Base-by-base conservation (phyloP, 1,284 basidiomycete species). In the Apiotrichum akiyoshidainum region DNA sequence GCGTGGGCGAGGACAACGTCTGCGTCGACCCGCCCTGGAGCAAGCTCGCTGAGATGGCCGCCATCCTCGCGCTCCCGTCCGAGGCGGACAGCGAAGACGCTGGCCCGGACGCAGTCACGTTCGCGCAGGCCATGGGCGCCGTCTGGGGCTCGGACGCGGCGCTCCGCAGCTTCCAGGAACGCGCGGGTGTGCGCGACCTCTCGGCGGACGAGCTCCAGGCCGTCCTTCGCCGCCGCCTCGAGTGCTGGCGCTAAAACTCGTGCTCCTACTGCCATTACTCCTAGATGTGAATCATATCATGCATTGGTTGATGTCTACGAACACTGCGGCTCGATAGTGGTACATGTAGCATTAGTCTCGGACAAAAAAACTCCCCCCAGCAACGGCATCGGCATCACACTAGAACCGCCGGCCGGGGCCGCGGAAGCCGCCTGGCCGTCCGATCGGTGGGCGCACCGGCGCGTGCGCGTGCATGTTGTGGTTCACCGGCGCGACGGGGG, bases 101-200 rank as follows among this genome's bases (percentile, higher is more conserved):
- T 69, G 86, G 82, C 17, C 57, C 40, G 35, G 68, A 65, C 34
- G 51, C 42, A 19, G 87, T 88, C 37, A 89, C 84, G 65, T 90
- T 90, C 71, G 89, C 89, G 69, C 87, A 89, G 39, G 89, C 83
- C 56, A 92, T 86, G 63, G 88, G 88, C 59, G 73, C 90, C 84
- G 61, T 81, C 81, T 57, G 87, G 82, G 56, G 89, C 83, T 66
- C 90, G 86, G 74, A 90, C 86, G 57, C 90, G 71, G 70, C 87
- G 85, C 37, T 90, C 76, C 68, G 82, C 85, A 57, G 84, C 81
- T 22, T 89, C 83, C 21, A 82, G 71, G 60, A 89, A 81, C 55
- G 74, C 52, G 37, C 71, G 12, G 70, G 69, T 0, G 52, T 75
- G 13, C 61, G 56, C 2, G 62, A 71, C 51, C 49, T 65, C 34